Percentiles rank a stretch among this genome's conserved stretches.
Evolutionary conservation across 2,329 filamentous ascomycete genomes (phyloP).

Genomic region (Penicillium sp.): DNA sequence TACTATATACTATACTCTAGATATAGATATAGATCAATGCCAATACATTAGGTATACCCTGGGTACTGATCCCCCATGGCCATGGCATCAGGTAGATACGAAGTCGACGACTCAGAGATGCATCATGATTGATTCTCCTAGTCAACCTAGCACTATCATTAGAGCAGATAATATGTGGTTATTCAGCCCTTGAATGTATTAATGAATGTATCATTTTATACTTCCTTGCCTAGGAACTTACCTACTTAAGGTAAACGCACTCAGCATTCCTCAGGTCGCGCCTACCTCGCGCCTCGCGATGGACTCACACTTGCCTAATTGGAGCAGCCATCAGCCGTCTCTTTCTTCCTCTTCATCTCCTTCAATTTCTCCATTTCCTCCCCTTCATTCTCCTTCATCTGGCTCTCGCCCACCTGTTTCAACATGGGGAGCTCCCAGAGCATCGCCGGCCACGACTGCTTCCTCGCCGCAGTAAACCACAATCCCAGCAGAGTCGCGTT

Average conservation of each 20-base stretch:
- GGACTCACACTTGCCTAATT: too few relatives aligned
- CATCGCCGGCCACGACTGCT: slow-evolving; percentile 22
- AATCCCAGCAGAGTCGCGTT: slow-evolving; percentile 19
- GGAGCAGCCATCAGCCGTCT: too few relatives aligned
- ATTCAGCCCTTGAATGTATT: too few relatives aligned
- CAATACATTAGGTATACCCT: too few relatives aligned
- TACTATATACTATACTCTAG: too few relatives aligned
- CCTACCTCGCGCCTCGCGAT: slow-evolving; percentile 1
- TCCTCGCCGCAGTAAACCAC: slow-evolving; percentile 26
- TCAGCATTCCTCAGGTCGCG: background rate
- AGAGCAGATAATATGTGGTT: too few relatives aligned
- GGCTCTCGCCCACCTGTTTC: background rate
- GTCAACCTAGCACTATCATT: too few relatives aligned
- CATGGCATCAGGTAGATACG: background rate
- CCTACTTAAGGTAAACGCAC: too few relatives aligned
- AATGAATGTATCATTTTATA: too few relatives aligned
- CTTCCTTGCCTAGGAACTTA: too few relatives aligned
- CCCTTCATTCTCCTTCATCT: background rate
- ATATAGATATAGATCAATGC: too few relatives aligned
- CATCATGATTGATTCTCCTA: background rate
- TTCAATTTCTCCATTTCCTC: background rate
- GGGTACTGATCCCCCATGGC: too few relatives aligned
- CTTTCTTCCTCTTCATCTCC: background rate
- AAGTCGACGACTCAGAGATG: background rate
- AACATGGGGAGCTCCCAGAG: slow-evolving; percentile 25